Evolutionary conservation across 2,329 filamentous ascomycete species (phyloP).

Genomic region (Beauveria brongniartii): DNA sequence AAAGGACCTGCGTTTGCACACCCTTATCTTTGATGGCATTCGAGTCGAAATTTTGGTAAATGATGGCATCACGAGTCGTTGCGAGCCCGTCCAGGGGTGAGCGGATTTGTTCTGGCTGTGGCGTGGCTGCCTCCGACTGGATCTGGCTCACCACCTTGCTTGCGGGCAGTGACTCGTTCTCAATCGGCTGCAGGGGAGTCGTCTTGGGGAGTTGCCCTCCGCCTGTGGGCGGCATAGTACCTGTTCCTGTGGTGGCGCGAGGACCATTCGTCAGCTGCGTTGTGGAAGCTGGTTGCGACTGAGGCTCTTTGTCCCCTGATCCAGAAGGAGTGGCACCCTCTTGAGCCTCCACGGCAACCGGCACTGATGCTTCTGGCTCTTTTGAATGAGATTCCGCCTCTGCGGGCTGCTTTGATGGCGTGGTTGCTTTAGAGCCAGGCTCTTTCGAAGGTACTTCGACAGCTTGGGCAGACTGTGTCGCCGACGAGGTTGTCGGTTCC

Average conservation of each 20-base stretch:
- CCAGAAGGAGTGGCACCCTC: not conserved
- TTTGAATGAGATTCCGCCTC: not conserved
- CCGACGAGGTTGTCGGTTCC: not conserved
- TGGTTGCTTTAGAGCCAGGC: not conserved
- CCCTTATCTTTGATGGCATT: slow-evolving; percentile 47
- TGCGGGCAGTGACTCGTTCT: not conserved
- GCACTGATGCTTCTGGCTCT: not conserved
- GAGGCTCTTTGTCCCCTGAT: not conserved
- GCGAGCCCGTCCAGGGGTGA: slow-evolving; percentile 19
- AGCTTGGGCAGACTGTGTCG: not conserved
- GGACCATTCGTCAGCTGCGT: not conserved
- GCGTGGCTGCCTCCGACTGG: slow-evolving; percentile 14
- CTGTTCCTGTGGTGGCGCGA: not conserved
- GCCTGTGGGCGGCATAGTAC: not conserved
- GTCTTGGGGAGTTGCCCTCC: not conserved
- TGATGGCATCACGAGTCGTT: slow-evolving; percentile 50
- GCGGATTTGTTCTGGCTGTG: slow-evolving; percentile 15
- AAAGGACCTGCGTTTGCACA: slow-evolving; percentile 50
- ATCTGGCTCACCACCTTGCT: slow-evolving; percentile 10
- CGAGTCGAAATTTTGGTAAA: slow-evolving; percentile 53
- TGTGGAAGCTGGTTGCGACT: not conserved
- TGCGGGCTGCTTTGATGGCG: not conserved
- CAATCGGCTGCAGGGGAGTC: not conserved
- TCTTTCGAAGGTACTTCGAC: not conserved
- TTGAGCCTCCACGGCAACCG: not conserved